Conservation (phyloP, 768 basidiomycete species). For the Leccinum variicolor region DNA sequence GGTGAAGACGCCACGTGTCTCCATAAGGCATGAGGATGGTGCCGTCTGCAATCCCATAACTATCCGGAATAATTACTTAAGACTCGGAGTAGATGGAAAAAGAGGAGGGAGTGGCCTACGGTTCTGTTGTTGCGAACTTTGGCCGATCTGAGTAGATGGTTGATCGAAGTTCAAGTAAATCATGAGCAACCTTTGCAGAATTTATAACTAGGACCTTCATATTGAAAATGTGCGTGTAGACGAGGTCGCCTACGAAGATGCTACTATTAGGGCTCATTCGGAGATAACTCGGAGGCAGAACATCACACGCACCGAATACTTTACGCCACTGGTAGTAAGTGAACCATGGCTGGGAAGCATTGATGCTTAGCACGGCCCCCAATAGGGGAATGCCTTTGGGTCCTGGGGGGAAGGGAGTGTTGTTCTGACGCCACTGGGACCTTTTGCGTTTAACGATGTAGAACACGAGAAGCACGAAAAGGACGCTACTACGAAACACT, state of each 20-base stretch:
- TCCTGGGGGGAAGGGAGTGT: slow-evolving; percentile 43
- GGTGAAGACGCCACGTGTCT: slow-evolving; percentile 36
- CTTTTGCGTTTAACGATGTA: slow-evolving; percentile 9
- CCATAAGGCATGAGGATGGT: slow-evolving; percentile 36
- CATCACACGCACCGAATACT: slow-evolving; percentile 16
- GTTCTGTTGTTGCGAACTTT: slow-evolving; percentile 19
- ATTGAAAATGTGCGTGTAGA: slow-evolving; percentile 20
- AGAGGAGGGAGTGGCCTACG: slow-evolving; percentile 6
- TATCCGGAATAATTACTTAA: background rate
- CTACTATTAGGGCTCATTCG: background rate
- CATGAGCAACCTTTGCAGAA: slow-evolving; percentile 22
- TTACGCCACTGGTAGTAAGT: slow-evolving; percentile 33
- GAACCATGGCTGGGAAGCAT: slow-evolving; percentile 30
- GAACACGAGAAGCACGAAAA: slow-evolving; percentile 12
- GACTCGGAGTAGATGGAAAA: background rate
- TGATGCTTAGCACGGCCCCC: slow-evolving; percentile 25
- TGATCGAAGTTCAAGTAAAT: slow-evolving; percentile 29
- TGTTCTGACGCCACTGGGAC: background rate
- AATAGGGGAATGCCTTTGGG: slow-evolving; percentile 43
- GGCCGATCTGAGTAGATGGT: slow-evolving; percentile 35
- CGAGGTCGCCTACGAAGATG: slow-evolving; percentile 16
- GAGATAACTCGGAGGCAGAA: background rate
- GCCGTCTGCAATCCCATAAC: slow-evolving; percentile 35
- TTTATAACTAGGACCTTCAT: slow-evolving; percentile 28
- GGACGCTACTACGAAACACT: background rate